These are phyloP conservation scores for Celoporthe dispersa DNA, from an alignment of 2,329 filamentous ascomycete genomes.

Conservation along the genomic window DNA sequence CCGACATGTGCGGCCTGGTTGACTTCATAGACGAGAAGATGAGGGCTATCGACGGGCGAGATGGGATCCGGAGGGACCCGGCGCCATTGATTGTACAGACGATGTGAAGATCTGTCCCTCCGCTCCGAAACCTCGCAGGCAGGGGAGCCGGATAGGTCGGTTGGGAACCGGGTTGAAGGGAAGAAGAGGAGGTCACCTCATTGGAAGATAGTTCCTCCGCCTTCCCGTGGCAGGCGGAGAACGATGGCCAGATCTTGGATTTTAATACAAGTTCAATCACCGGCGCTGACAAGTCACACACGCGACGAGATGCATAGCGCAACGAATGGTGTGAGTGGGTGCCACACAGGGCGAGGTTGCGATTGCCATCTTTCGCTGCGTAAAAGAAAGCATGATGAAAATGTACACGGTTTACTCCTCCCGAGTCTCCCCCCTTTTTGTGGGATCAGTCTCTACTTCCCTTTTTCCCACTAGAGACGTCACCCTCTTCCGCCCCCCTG, in stretches of 20 bases:
- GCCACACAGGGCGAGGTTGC: constrained; percentile 12
- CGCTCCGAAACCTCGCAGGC: background rate
- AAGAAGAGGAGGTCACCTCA: background rate
- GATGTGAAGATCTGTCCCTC: background rate
- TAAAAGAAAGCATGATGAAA: constrained; percentile 34
- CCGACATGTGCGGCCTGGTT: constrained; percentile 60
- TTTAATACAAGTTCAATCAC: background rate
- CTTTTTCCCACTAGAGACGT: constrained; percentile 9
- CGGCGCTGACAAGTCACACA: background rate
- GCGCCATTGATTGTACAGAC: background rate
- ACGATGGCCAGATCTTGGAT: background rate
- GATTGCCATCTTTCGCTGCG: constrained; percentile 28
- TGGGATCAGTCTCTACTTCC: constrained; percentile 6
- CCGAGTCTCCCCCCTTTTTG: constrained; percentile 24
- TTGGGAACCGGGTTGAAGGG: background rate
- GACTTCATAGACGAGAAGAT: constrained; percentile 63
- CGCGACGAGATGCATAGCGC: background rate
- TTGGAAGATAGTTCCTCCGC: background rate
- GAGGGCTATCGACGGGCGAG: constrained; percentile 33
- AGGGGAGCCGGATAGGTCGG: background rate
- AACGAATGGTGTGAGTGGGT: background rate
- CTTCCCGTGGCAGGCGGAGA: background rate
- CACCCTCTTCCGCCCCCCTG: constrained; percentile 14
- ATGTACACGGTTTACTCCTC: constrained; percentile 47
- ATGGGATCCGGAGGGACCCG: constrained; percentile 31